Base-by-base conservation (phyloP, 2,329 filamentous ascomycete species). In the Monilinia laxa region DNA sequence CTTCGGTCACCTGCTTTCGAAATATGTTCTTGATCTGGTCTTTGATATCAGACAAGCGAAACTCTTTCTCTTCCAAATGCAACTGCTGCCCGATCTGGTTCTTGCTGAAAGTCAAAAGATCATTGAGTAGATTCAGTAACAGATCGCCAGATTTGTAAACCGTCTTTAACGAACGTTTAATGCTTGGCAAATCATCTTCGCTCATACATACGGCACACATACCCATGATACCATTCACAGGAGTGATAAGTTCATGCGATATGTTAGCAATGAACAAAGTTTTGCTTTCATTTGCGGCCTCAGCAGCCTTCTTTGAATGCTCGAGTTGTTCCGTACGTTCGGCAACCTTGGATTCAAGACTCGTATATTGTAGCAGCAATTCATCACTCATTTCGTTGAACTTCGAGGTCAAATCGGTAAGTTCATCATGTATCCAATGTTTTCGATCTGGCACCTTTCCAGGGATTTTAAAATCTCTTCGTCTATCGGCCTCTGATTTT, bases 241-340 rank as follows among this genome's bases (percentile, higher is more conserved):
- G 95, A 1, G 95, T 64, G n/a, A 57, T 56, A 3, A 67, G 28
- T 45, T 64, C 65, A 7, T 64, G 87, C 0, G 87, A 90, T 62
- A 98, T 97, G 73, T 98, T 98, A 23, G 95, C 95, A 70, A 99
- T 96, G 80, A 98, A 98, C 11, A 98, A 82, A 0, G 95, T 98
- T 80, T 99, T 99, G 82, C 92, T 96, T 79, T 97, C 91, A 73
- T 97, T 97, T 4, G 93, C 93, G n/a, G 91, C 90, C 77, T 97
- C 93, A 1, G 93, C 93, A 1, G 92, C 92, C 79, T 92, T 92
- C 77, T 97, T 97, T 80, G 90, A 96, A 69, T 92, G 86, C 75
- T 96, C 92, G 0, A 97, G 82, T 77, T 97, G 91, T 47, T 86
- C 86, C 0, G 93, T 97, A 65, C 93, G 84, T 76, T 93, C 88